Conservation (phyloP, 129 eudicot species). For the Flaveria trinervia region DNA sequence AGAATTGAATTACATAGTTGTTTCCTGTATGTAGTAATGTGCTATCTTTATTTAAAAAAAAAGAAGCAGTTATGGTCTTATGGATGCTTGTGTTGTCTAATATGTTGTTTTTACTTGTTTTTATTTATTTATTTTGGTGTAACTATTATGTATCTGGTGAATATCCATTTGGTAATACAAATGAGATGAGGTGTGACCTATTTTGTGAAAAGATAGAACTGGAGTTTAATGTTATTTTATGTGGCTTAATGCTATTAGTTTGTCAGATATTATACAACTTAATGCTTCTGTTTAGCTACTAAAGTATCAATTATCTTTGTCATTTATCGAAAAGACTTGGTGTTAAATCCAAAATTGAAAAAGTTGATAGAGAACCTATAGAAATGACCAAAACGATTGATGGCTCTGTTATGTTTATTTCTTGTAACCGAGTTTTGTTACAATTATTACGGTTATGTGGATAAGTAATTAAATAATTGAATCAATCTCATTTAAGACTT, state of each 20-base stretch:
- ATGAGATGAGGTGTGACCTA: conserved; percentile 31
- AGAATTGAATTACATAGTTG: conserved; percentile 30
- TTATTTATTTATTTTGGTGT: conserved; percentile 1
- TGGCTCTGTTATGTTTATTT: too few species aligned
- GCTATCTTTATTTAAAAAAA: conserved; percentile 12
- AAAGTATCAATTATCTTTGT: not conserved
- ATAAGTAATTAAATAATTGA: too few species aligned
- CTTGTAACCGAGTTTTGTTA: too few species aligned
- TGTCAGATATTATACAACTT: not conserved
- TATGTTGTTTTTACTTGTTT: conserved; percentile 10
- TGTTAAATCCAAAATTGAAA: too few species aligned
- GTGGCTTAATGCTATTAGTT: conserved; percentile 12
- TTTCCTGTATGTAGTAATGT: conserved; percentile 35
- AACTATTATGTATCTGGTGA: conserved; percentile 35
- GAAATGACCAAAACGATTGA: too few species aligned
- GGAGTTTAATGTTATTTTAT: not conserved
- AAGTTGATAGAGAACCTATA: too few species aligned
- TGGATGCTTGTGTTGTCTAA: conserved; percentile 32
- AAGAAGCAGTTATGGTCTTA: conserved; percentile 16
- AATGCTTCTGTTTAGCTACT: not conserved
- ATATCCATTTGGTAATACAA: conserved; percentile 37
- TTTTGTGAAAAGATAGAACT: conserved; percentile 30
- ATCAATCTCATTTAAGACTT: too few species aligned
- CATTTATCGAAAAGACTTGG: not conserved
- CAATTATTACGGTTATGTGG: too few species aligned